Evolutionary conservation across 768 basidiomycete genomes (phyloP).

Genomic region (Leccinum broughii): DNA sequence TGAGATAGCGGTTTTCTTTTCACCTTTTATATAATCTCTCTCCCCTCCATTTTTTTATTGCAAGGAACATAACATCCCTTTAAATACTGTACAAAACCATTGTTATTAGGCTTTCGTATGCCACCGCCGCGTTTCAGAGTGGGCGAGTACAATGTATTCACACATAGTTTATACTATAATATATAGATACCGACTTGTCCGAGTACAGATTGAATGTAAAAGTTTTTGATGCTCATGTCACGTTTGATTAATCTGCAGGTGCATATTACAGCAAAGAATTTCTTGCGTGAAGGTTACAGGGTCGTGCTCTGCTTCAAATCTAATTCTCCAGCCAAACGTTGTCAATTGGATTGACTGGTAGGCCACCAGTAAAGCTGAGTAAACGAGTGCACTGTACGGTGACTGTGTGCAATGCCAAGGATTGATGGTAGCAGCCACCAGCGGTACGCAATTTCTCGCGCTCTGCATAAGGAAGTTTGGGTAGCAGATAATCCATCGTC

Average conservation of each 20-base stretch:
- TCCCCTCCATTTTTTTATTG: neutral
- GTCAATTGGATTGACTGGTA: neutral
- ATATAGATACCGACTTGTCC: conserved; percentile 9
- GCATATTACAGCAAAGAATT: neutral
- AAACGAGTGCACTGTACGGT: neutral
- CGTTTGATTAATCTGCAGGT: neutral
- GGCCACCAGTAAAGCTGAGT: neutral
- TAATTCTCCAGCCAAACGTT: neutral
- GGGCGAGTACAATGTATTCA: conserved; percentile 15
- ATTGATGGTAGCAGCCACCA: neutral
- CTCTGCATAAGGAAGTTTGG: neutral
- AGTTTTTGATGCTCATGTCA: neutral
- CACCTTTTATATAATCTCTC: neutral
- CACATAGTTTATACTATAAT: conserved; percentile 22
- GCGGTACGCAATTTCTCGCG: neutral
- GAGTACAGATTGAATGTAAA: neutral
- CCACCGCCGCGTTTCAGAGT: neutral
- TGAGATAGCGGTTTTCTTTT: conserved; percentile 22
- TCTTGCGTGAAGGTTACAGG: neutral
- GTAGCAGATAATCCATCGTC: neutral
- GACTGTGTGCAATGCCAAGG: neutral
- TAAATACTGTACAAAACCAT: conserved; percentile 13
- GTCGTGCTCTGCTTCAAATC: neutral
- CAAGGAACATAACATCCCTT: neutral
- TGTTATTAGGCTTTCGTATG: neutral